Evolutionary conservation across 2,329 filamentous ascomycete species (phyloP), one percentile per base, ranked within the genome.

Genomic region (Penicillium sp.): DNA sequence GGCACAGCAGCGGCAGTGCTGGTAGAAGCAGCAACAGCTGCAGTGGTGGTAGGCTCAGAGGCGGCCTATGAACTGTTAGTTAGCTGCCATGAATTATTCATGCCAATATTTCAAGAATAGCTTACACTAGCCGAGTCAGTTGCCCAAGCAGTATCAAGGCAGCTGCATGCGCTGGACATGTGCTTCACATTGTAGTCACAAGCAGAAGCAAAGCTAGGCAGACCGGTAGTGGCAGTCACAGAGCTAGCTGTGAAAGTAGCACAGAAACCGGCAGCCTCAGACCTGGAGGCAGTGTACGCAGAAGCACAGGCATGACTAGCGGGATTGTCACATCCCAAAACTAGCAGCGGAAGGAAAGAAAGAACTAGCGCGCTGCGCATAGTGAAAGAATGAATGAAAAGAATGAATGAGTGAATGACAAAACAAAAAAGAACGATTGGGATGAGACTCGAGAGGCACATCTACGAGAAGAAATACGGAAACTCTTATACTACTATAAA

Each of bases 351-450:
- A 54, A 64, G 19, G 44, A 66, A 55, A 33, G 62, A 52, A 57
- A 64, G 54, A 27, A 68, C 50, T 41, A 67, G 64, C 63, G 65
- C 64, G 41, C 65, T 56, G 66, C 65, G 65, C 65, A 65, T 67
- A 53, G 61, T 64, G 46, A 53, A 19, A 39, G 24, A 21, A 27
- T 22, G 37, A 35, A 21, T n/a, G 7, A 58, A 44, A 60, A 50
- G 46, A 64, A 54, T 24, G 56, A 59, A 56, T 56, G 37, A 53
- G 56, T 27, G 49, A 59, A 29, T 22, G 56, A 59, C 24, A 37
- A 54, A 47, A 43, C 21, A 56, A 48, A 56, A 48, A 35, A 39
- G 37, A 19, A 26, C 11, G 39, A 41, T 22, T 27, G 19, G 19
- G 39, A 41, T 22, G 19, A 22, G 10, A 13, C 19, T 41, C 19